Evolutionary conservation across 2,329 filamentous ascomycete species (phyloP).

Genomic region (Colletotrichum zoysiae): DNA sequence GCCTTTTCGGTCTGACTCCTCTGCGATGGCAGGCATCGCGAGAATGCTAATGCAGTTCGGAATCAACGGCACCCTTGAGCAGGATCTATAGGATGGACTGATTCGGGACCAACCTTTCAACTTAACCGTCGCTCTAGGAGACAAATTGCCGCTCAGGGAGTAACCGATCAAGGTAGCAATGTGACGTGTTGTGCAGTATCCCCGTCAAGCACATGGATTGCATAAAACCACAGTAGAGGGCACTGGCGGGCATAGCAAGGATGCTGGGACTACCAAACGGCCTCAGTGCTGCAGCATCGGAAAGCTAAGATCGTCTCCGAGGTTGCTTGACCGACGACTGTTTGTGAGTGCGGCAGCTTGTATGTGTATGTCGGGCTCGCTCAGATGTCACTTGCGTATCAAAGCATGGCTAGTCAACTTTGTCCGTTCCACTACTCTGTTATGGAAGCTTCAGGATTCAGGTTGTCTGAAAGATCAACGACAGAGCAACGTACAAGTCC

Average conservation of each 20-base stretch:
- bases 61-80: background rate
- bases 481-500: background rate
- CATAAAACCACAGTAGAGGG: background rate
- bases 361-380: background rate
- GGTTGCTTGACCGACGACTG: background rate
- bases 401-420: background rate
- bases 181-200: background rate
- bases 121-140: background rate
- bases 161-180: background rate
- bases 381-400: background rate
- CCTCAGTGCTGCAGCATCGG: background rate
- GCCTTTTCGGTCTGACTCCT: background rate
- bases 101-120: background rate
- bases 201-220: background rate
- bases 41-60: too few relatives aligned
- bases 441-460: background rate
- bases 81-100: background rate
- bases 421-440: background rate
- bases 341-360: background rate
- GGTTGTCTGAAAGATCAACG: background rate
- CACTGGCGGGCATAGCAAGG: background rate
- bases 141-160: background rate
- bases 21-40: background rate
- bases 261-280: background rate
- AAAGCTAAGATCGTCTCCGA: background rate